A percentile compares a stretch with the other conserved stretches of the same genome.
Evolutionary conservation across 2,329 filamentous ascomycete species (phyloP).

Genomic region (Aquanectria penicillioides): DNA sequence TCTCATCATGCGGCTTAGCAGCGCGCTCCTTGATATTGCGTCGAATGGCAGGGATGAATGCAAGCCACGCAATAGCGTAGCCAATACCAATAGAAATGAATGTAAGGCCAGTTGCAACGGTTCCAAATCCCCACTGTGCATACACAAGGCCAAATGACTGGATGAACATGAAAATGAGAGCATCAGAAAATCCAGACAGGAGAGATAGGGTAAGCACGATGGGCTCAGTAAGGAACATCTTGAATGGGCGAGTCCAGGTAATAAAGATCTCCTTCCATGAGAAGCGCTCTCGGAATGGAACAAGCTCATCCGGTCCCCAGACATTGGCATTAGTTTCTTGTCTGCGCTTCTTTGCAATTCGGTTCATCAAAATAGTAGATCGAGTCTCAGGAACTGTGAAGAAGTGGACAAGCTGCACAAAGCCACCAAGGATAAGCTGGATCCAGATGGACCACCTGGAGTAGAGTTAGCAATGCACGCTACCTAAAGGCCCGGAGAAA

Average conservation of each 20-base stretch:
- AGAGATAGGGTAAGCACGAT: constrained; percentile 77
- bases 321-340: constrained; percentile 68
- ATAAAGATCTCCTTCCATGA: constrained; percentile 64
- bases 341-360: constrained; percentile 79
- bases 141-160: constrained; percentile 77
- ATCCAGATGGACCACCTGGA: constrained; percentile 79
- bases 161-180: constrained; percentile 82
- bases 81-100: constrained; percentile 75
- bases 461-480: constrained; percentile 28
- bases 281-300: constrained; percentile 68
- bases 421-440: constrained; percentile 80
- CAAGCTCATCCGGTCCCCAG: constrained; percentile 78
- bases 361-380: constrained; percentile 80
- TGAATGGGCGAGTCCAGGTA: constrained; percentile 73
- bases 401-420: constrained; percentile 74
- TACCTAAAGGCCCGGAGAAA: too few species aligned
- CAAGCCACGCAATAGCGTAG: constrained; percentile 70
- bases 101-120: constrained; percentile 65
- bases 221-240: constrained; percentile 78
- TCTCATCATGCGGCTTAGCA: constrained; percentile 62
- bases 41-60: constrained; percentile 67
- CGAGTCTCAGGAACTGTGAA: constrained; percentile 81
- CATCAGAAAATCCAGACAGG: constrained; percentile 77
- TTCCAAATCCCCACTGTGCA: constrained; percentile 71
- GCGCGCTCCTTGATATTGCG: constrained; percentile 62